These are phyloP conservation scores for Ogataea glucozyma DNA, from an alignment of 805 yeast genomes.

Conservation along the genomic window DNA sequence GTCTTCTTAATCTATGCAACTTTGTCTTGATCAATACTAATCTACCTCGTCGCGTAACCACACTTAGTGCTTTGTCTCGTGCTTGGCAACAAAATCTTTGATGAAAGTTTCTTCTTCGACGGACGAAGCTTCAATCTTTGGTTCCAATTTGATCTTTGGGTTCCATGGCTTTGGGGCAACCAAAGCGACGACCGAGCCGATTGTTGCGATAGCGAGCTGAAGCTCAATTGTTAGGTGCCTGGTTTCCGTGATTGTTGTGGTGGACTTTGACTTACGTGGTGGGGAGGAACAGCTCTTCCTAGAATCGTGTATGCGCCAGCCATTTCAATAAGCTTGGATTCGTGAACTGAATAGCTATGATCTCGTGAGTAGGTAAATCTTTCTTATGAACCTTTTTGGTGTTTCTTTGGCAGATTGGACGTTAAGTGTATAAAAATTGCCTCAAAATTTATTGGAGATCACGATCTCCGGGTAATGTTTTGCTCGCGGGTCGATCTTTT, in stretches of 20 bases:
- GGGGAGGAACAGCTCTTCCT: slow-evolving; percentile 83
- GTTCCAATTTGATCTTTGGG: slow-evolving; percentile 56
- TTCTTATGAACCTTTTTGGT: too few species aligned
- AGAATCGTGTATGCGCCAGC: slow-evolving; percentile 82
- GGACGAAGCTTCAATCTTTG: slow-evolving; percentile 72
- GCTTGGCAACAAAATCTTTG: slow-evolving; percentile 60
- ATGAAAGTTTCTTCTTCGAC: slow-evolving; percentile 91
- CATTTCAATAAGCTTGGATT: too few species aligned
- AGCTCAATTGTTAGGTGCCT: slow-evolving; percentile 1
- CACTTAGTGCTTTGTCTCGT: slow-evolving; percentile 34
- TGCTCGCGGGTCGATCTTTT: not conserved
- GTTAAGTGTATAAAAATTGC: too few species aligned
- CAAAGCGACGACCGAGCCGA: slow-evolving; percentile 64
- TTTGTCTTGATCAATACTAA: too few species aligned
- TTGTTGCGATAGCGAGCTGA: slow-evolving; percentile 76
- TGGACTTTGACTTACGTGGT: slow-evolving; percentile 49
- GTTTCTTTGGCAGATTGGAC: too few species aligned
- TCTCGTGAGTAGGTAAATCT: too few species aligned
- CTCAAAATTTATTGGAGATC: not conserved
- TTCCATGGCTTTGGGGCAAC: slow-evolving; percentile 77
- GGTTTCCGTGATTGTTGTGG: not conserved
- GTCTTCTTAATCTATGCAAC: too few species aligned
- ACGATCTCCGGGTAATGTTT: not conserved
- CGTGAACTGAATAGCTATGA: too few species aligned
- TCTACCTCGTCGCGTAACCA: too few species aligned